A percentile compares a stretch with the other conserved stretches of the same genome.
phyloP scores from a whole-genome alignment of 106 monocot species.

The Dioscorea zingiberensis region DNA sequence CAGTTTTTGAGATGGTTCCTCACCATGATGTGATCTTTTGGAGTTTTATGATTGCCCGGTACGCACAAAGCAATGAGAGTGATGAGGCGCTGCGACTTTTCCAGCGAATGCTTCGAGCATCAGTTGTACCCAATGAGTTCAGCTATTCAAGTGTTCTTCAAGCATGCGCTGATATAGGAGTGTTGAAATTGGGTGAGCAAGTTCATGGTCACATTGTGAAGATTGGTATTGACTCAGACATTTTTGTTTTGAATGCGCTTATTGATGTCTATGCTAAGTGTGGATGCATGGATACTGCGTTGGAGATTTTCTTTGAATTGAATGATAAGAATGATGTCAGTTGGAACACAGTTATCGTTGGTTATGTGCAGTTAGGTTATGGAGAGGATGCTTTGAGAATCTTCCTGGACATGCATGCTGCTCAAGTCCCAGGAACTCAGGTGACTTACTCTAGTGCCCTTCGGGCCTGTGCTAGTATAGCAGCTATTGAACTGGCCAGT shows the following conservation, averaged over 20 bases:
- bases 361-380: conserved; percentile 51
- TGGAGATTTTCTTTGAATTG: conserved; percentile 41
- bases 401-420: conserved; percentile 52
- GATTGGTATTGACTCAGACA: conserved; percentile 51
- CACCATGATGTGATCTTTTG: conserved; percentile 50
- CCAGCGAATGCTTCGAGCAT: conserved; percentile 33
- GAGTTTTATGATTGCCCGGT: conserved; percentile 83
- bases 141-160: conserved; percentile 77
- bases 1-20: conserved; percentile 49
- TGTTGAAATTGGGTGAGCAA: conserved; percentile 43
- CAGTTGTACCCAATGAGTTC: conserved; percentile 60
- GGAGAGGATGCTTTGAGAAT: conserved; percentile 56
- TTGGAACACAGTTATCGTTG: conserved; percentile 83
- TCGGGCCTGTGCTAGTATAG: conserved; percentile 71
- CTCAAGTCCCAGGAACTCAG: conserved; percentile 38
- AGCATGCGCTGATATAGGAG: conserved; percentile 53
- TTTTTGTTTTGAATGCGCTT: conserved; percentile 75
- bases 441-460: conserved; percentile 85
- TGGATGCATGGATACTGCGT: conserved; percentile 36
- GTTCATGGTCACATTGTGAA: conserved; percentile 55
- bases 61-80: conserved; percentile 47
- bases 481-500: conserved; percentile 42
- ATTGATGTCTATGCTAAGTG: conserved; percentile 83
- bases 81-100: conserved; percentile 65
- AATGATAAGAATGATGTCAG: conserved; percentile 59